phyloP scores from a whole-genome alignment of 1,284 basidiomycete genomes.

The Trametes hirsuta region DNA sequence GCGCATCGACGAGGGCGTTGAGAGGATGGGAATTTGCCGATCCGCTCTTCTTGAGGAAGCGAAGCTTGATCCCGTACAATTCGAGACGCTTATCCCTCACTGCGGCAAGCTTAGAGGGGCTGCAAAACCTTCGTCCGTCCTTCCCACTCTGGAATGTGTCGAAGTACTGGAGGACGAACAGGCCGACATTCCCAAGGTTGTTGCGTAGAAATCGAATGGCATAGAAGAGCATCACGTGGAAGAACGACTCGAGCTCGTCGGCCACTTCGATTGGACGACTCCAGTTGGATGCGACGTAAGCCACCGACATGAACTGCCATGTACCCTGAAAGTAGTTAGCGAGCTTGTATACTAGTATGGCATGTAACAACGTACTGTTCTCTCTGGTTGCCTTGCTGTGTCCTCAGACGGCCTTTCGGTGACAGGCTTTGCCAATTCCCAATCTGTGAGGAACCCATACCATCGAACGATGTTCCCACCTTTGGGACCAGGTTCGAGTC shows the following conservation, averaged over 20 bases:
- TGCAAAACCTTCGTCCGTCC: no score
- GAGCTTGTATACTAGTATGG: background rate
- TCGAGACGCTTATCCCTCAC: no score
- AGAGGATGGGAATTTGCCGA: no score
- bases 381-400: background rate
- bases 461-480: background rate
- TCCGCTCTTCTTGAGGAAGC: no score
- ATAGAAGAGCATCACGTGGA: slow-evolving; percentile 14
- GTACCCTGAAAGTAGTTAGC: slow-evolving; percentile 1
- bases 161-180: slow-evolving; percentile 7
- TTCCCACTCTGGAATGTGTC: background rate
- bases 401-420: background rate
- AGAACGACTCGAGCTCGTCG: slow-evolving; percentile 18
- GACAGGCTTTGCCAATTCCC: slow-evolving; percentile 10
- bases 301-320: slow-evolving; percentile 13
- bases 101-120: no score
- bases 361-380: background rate
- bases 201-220: slow-evolving; percentile 4
- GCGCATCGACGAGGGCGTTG: no score
- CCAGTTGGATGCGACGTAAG: background rate
- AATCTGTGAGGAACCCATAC: slow-evolving; percentile 11
- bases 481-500: background rate
- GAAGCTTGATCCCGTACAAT: no score
- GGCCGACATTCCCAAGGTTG: background rate
- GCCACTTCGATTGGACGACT: background rate